A percentile compares a stretch with the other conserved stretches of the same genome.
Evolutionary conservation across 768 basidiomycete genomes (phyloP).

Genomic region (Rhodotorula taiwanensis): DNA sequence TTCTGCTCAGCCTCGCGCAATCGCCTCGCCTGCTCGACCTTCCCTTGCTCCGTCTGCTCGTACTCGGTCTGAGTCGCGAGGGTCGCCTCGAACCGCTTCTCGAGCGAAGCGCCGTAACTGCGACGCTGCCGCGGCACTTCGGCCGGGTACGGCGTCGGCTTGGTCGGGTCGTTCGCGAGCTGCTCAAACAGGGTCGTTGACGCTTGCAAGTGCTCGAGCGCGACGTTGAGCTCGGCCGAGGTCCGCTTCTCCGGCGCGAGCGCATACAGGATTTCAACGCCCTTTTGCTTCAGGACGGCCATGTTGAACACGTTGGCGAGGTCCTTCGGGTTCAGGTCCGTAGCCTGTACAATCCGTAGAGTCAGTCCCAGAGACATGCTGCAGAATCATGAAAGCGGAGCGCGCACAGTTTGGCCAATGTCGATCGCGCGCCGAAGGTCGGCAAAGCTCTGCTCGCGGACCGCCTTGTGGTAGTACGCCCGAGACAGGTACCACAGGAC

Average conservation of each 20-base stretch:
- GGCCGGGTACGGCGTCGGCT: slow-evolving; percentile 68
- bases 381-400: not conserved
- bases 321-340: slow-evolving; percentile 75
- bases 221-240: slow-evolving; percentile 67
- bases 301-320: slow-evolving; percentile 90
- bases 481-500: slow-evolving; percentile 79
- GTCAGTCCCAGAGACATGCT: not conserved
- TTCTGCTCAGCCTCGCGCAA: slow-evolving; percentile 73
- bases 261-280: slow-evolving; percentile 77
- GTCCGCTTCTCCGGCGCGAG: slow-evolving; percentile 68
- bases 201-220: slow-evolving; percentile 70
- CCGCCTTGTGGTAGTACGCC: slow-evolving; percentile 90
- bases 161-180: slow-evolving; percentile 64
- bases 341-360: slow-evolving; percentile 53
- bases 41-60: slow-evolving; percentile 43
- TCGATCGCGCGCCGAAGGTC: slow-evolving; percentile 78
- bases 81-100: slow-evolving; percentile 70
- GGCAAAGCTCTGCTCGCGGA: slow-evolving; percentile 72
- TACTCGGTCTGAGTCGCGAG: slow-evolving; percentile 37
- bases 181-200: slow-evolving; percentile 82
- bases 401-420: slow-evolving; percentile 58
- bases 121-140: slow-evolving; percentile 84
- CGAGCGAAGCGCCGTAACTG: slow-evolving; percentile 80
- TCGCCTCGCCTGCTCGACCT: slow-evolving; percentile 67
- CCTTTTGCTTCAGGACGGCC: slow-evolving; percentile 96